Base-by-base conservation (phyloP, 441 rosid genomes). In the Gossypium laxum region DNA sequence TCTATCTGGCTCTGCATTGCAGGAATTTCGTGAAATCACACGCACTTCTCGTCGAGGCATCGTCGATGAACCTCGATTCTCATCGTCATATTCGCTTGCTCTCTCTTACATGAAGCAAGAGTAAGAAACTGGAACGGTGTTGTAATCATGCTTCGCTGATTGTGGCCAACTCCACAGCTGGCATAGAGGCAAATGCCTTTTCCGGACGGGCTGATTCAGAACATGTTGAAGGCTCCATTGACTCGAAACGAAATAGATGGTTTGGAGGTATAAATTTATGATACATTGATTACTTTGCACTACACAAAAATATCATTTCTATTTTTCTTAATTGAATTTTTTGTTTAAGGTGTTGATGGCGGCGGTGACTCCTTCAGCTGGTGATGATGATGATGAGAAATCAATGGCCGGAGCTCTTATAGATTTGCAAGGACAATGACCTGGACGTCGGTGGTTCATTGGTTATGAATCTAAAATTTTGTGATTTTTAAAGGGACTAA, bases 141-240 rank as follows among this genome's bases (percentile, higher is more conserved):
- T 79, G 74, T 52, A 19, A 43, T 38, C 56, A 74, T 47, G 72
- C 77, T 38, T 72, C 80, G 4, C 78, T 77, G 85, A 71, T 71
- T 28, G 73, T 73, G 56, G 70, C 81, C 15, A 80, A 82, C 68
- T 81, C 85, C 41, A 38, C 79, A 5, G 69, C 75, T 0, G 22
- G 30, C 14, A 3, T 14, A 7, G 26, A 34, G n/a, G 1, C 70
- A 6, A 87, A 81, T 83, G 74, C 59, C 21, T 84, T 87, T 64
- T 70, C 90, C 41, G 98, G 97, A 4, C 88, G 97, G 98, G 67
- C 87, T 18, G 85, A 82, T 74, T 82, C 87, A 3, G 88, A 76
- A 55, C 76, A 74, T 28, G 82, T 57, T 21, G 82, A 85, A 28
- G 75, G 72, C 50, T 48, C 79, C n/a, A 11, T 24, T 10, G 81